Conservation (phyloP, 1,139 yeast genomes). For the Diutina siamensis region DNA sequence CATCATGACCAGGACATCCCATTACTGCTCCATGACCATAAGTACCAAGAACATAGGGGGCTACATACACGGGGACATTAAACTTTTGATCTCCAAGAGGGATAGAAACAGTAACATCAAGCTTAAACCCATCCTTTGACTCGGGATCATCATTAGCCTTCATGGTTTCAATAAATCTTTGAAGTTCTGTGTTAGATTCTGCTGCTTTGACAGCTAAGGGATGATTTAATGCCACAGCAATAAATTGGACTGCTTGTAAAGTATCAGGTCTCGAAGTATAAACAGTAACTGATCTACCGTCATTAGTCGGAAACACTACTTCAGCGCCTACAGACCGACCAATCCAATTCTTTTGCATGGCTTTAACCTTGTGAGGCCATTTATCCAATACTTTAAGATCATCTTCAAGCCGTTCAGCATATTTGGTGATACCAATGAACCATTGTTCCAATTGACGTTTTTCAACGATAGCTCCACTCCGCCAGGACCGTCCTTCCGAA, state of each 20-base stretch:
- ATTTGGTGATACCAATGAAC: conserved; percentile 83
- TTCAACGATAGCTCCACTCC: conserved; percentile 92
- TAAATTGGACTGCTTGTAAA: conserved; percentile 64
- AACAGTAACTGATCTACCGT: conserved; percentile 25
- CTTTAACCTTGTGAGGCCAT: conserved; percentile 86
- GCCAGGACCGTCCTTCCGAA: conserved; percentile 81
- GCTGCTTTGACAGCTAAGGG: conserved; percentile 37
- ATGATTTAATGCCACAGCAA: conserved; percentile 69
- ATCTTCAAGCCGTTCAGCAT: conserved; percentile 50
- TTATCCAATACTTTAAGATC: conserved; percentile 50
- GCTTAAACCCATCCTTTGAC: conserved; percentile 53
- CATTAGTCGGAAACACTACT: conserved; percentile 29
- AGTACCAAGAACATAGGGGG: conserved; percentile 76
- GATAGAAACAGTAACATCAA: conserved; percentile 41
- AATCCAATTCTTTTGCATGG: conserved; percentile 92
- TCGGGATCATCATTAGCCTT: conserved; percentile 17
- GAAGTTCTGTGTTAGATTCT: conserved; percentile 26
- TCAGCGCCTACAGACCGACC: conserved; percentile 82
- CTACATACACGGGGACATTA: conserved; percentile 66
- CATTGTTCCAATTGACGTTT: conserved; percentile 74
- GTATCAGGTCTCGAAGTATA: conserved; percentile 93
- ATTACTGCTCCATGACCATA: conserved; percentile 92
- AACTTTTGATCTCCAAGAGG: conserved; percentile 37
- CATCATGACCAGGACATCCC: conserved; percentile 97
- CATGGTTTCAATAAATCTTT: conserved; percentile 28